Base-by-base conservation (phyloP, 225 moss, liverwort and hornwort species). In the Lunularia cruciata region DNA sequence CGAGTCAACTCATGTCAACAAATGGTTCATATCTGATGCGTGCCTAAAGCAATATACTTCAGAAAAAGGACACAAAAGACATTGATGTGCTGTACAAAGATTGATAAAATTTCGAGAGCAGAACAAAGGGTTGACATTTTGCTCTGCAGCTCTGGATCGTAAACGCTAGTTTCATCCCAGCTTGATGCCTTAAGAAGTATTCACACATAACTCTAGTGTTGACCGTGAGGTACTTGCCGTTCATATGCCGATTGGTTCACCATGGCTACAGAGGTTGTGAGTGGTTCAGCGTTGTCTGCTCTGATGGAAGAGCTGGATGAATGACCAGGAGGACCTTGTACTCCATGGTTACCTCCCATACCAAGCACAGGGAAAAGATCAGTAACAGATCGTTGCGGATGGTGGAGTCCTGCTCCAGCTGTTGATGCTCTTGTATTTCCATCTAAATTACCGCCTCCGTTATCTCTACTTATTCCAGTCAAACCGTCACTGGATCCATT, bases 351-450 rank as follows among this genome's bases (percentile, higher is more conserved):
- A 26, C 68, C 73, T 8, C 64, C 49, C 31, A 69, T 49, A 40
- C 69, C 56, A 13, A 76, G 75, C 72, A 80, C 68, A 2, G 75
- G 81, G 47, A 72, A 80, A 32, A 68, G 63, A 42, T 76, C 72
- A 20, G 72, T 10, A 8, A 22, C 69, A 58, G 69, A 54, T 14
- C 68, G 76, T 42, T 76, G 76, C 37, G 75, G 25, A n/a, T 53
- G 22, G 22, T 69, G 76, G 57, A 81, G 36, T 30, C 63, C 72
- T 9, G 47, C 15, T 49, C 76, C 73, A 47, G 72, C 45, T 27
- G 52, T 32, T 18, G 73, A 47, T 25, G 57, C 25, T 65, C 76
- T 81, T 0, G 3, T 57, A 47, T 42, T 76, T 22, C 47, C 80
- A 69, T 81, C 74, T 1, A 69, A 27, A 35, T 36, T 57, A 54